Evolutionary conservation across 805 yeast species (phyloP).

Genomic region (Wickerhamomyces ciferrii): DNA sequence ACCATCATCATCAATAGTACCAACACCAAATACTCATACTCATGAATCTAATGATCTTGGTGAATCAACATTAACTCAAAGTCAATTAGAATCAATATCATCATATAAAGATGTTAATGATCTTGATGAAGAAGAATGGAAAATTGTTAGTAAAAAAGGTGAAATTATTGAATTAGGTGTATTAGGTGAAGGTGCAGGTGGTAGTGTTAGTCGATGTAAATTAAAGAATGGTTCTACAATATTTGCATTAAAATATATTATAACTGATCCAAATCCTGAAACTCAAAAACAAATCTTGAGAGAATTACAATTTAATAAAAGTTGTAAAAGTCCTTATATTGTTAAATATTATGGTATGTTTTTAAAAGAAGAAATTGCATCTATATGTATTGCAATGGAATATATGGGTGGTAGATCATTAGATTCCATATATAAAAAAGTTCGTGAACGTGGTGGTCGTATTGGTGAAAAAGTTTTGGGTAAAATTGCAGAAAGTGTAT

Average conservation of each 20-base stretch:
- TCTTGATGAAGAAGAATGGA: slow-evolving; percentile 75
- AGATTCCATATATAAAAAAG: slow-evolving; percentile 84
- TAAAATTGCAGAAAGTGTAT: slow-evolving; percentile 80
- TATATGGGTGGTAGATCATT: slow-evolving; percentile 91
- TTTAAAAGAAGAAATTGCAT: slow-evolving; percentile 65
- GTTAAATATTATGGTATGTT: slow-evolving; percentile 94
- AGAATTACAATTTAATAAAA: slow-evolving; percentile 82
- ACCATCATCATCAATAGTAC: background rate
- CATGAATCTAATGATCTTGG: slow-evolving; percentile 1
- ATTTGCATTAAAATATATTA: slow-evolving; percentile 71
- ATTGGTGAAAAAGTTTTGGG: slow-evolving; percentile 93
- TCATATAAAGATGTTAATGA: slow-evolving; percentile 39
- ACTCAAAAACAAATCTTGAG: slow-evolving; percentile 86
- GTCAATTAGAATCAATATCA: background rate
- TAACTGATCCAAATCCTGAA: slow-evolving; percentile 62
- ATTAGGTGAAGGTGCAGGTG: slow-evolving; percentile 94
- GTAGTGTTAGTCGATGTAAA: slow-evolving; percentile 77
- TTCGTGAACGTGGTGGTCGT: slow-evolving; percentile 70
- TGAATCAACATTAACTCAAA: slow-evolving; percentile 5
- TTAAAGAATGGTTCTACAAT: slow-evolving; percentile 52
- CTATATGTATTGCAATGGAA: slow-evolving; percentile 95
- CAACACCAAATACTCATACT: background rate
- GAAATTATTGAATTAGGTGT: slow-evolving; percentile 64
- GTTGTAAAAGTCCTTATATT: slow-evolving; percentile 77
- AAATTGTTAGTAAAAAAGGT: slow-evolving; percentile 46